phyloP scores from a whole-genome alignment of 2,329 filamentous ascomycete genomes.

The Diaporthe citrichinensis region DNA sequence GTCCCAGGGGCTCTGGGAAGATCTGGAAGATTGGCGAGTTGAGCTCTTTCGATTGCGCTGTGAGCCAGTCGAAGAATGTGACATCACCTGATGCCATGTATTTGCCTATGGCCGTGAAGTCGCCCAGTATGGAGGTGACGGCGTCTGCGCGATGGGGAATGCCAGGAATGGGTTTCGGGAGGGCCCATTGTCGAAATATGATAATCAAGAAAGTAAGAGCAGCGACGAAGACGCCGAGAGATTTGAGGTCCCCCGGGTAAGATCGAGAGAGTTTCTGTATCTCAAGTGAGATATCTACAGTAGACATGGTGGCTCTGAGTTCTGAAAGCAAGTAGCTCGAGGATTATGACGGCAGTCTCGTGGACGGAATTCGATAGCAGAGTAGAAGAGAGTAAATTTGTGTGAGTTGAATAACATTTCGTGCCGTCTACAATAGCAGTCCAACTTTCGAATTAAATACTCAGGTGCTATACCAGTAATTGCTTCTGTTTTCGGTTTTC shows the following conservation, averaged over 20 bases:
- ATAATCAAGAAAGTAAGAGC: not conserved
- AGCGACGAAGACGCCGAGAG: not conserved
- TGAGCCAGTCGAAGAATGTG: conserved; percentile 41
- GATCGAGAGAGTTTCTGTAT: not conserved
- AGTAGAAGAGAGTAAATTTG: not conserved
- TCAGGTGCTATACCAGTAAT: not conserved
- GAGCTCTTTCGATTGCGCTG: conserved; percentile 27
- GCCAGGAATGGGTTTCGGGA: conserved; percentile 50
- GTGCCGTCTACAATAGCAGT: too few species aligned
- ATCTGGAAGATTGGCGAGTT: conserved; percentile 51
- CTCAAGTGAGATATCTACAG: not conserved
- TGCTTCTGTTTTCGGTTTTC: not conserved
- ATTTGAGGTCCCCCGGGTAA: not conserved
- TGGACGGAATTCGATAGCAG: too few species aligned
- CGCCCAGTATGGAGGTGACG: conserved; percentile 44
- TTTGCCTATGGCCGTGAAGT: conserved; percentile 39
- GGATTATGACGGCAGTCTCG: not conserved
- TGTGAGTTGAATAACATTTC: too few species aligned
- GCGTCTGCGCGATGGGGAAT: conserved; percentile 48
- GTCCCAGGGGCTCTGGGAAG: conserved; percentile 51
- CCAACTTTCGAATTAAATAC: not conserved
- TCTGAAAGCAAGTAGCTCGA: not conserved
- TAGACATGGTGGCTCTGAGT: not conserved
- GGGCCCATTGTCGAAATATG: conserved; percentile 15
- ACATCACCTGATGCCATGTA: conserved; percentile 37